phyloP scores from a whole-genome alignment of 2,329 filamentous ascomycete species.

The Tolypocladium sp. region DNA sequence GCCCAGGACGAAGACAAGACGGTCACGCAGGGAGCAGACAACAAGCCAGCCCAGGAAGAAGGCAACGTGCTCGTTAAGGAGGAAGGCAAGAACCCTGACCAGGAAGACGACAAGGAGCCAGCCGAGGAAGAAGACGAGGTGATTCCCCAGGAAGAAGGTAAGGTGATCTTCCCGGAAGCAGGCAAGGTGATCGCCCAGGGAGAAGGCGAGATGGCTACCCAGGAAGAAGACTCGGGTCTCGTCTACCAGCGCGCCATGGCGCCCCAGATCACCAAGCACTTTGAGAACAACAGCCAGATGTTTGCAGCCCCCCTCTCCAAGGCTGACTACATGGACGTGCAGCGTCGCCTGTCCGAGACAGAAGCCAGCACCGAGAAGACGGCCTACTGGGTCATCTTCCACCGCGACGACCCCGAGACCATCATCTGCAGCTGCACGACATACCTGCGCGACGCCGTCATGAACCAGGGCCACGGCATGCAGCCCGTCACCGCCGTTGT shows the following conservation, averaged over 20 bases:
- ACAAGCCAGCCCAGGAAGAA: no score
- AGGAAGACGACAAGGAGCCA: no score
- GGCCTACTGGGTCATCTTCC: constrained; percentile 20
- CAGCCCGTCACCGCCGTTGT: constrained; percentile 17
- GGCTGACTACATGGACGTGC: constrained; percentile 6
- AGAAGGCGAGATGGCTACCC: not conserved
- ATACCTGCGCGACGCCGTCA: constrained; percentile 13
- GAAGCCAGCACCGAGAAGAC: constrained; percentile 1
- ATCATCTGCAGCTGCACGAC: constrained; percentile 25
- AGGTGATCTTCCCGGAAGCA: not conserved
- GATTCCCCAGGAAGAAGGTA: not conserved
- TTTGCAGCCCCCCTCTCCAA: constrained; percentile 8
- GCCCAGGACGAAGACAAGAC: not conserved
- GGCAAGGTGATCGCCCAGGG: not conserved
- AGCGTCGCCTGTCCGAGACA: constrained; percentile 5
- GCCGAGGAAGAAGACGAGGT: not conserved
- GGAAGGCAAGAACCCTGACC: no score
- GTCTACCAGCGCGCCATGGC: constrained; percentile 8
- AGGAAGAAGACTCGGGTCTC: not conserved
- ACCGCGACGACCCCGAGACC: constrained; percentile 14
- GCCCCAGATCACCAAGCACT: constrained; percentile 8
- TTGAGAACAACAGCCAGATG: constrained; percentile 9
- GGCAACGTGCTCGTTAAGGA: no score
- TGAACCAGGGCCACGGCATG: constrained; percentile 9
- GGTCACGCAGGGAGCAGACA: not conserved